A percentile compares a stretch with the other conserved stretches of the same genome.
Evolutionary conservation across 129 eudicot genomes (phyloP).

Genomic region (Lactuca saligna): DNA sequence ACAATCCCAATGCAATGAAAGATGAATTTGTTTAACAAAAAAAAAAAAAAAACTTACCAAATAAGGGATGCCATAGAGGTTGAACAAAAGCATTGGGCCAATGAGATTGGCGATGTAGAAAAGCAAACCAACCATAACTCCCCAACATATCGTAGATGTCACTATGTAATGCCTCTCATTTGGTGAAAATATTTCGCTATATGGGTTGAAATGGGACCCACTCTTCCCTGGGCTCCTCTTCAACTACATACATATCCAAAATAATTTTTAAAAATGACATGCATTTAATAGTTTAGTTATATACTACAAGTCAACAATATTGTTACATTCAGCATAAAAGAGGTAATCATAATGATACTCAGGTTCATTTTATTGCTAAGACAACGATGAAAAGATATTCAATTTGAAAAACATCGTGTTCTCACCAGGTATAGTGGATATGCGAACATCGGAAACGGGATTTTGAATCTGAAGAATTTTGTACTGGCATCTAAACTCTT

Average conservation of each 20-base stretch:
- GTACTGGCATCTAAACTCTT: constrained; percentile 52
- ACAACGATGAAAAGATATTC: background rate
- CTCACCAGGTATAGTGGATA: constrained; percentile 70
- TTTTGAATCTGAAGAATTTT: constrained; percentile 62
- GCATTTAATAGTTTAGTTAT: background rate
- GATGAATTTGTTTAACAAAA: background rate
- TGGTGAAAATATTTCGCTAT: constrained; percentile 57
- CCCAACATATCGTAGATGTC: constrained; percentile 76
- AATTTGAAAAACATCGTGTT: background rate
- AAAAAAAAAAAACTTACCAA: constrained; percentile 40
- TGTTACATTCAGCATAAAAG: no score
- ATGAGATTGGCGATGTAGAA: constrained; percentile 35
- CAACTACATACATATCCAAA: constrained; percentile 34
- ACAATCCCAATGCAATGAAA: no score
- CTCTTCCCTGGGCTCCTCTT: constrained; percentile 70
- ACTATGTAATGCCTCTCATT: constrained; percentile 53
- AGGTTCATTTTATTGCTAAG: no score
- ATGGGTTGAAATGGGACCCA: constrained; percentile 77
- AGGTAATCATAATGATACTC: no score
- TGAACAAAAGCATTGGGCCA: constrained; percentile 50
- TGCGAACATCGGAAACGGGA: constrained; percentile 74
- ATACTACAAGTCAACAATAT: background rate
- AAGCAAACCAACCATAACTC: constrained; percentile 52
- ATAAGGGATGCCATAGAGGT: constrained; percentile 65
- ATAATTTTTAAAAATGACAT: background rate